Base-by-base conservation (phyloP, 306 rosid species). In the Quercus engelmannii region DNA sequence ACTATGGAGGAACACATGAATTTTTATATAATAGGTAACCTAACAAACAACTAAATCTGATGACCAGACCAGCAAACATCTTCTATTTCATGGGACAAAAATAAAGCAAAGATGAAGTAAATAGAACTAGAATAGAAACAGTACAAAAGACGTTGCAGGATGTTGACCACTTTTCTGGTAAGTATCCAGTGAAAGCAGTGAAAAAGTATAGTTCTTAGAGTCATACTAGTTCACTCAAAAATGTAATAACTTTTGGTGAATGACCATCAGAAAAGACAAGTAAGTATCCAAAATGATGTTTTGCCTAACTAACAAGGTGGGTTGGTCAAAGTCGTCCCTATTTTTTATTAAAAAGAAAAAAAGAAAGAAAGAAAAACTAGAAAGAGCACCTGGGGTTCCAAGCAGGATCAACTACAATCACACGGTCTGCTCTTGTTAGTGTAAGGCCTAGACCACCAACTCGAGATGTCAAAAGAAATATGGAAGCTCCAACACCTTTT, bases 371-470 rank as follows among this genome's bases (percentile, higher is more conserved):
- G 68, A 69, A 21, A 3, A 62, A 71, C 31, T 38, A 35, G 75
- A 38, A 78, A 76, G 4, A 74, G 51, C 52, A 94, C 99, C 99
- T 94, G 17, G 99, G 99, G 83, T 94, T 94, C 98, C 99, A 94
- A 81, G 99, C 98, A 84, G 99, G 99, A 86, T 94, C 98, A 73
- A 90, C 99, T 43, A 94, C 97, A 84, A 94, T 94, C 69, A 94
- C 99, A 77, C 99, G 97, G 83, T 92, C 98, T 78, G 99, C 99
- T 87, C 88, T 89, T 70, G 99, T 92, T 73, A 94, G 99, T 11
- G 98, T 94, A 28, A 92, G 90, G 83, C 99, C 99, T 81, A 92
- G 87, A 83, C 99, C 99, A 78, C 98, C 99, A 81, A 94, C 99
- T 86, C 90, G 99, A 85, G 99, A 92, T 74, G 97, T 94, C 91